Evolutionary conservation across 208 protist genomes (phyloP).

Genomic region (Trypanosoma platydactyli): DNA sequence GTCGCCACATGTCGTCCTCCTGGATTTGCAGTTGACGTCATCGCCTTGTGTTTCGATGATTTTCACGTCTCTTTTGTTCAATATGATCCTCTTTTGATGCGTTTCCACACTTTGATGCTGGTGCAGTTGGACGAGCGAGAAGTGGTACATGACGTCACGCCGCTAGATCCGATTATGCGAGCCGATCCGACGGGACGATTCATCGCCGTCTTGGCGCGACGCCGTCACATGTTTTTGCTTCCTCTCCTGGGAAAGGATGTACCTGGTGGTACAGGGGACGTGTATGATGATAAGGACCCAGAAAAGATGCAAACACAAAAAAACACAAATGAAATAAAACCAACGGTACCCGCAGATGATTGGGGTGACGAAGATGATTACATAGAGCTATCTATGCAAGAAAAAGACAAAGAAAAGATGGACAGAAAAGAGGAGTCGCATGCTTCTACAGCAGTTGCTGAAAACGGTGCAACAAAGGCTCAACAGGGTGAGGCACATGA

Average conservation of each 20-base stretch:
- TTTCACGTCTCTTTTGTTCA: conserved; percentile 82
- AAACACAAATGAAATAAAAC: conserved; percentile 12
- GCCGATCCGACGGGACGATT: conserved; percentile 60
- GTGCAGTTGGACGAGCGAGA: conserved; percentile 82
- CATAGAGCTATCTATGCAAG: conserved; percentile 25
- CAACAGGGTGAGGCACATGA: conserved; percentile 1
- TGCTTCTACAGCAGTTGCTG: neutral
- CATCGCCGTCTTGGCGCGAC: conserved; percentile 67
- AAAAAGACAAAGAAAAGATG: conserved; percentile 4
- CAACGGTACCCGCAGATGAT: conserved; percentile 34
- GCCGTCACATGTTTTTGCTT: conserved; percentile 70
- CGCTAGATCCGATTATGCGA: conserved; percentile 66
- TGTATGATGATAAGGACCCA: conserved; percentile 5
- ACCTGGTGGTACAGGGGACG: conserved; percentile 17
- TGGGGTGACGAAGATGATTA: conserved; percentile 89
- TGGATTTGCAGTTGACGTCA: conserved; percentile 49
- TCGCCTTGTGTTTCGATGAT: conserved; percentile 82
- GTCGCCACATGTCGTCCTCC: conserved; percentile 58
- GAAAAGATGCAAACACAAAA: neutral
- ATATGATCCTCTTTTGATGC: conserved; percentile 55
- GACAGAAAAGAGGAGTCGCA: neutral
- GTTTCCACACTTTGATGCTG: conserved; percentile 73
- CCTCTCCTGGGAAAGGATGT: conserved; percentile 38
- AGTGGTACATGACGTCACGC: conserved; percentile 37
- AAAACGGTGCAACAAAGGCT: neutral